A percentile compares a stretch with the other conserved stretches of the same genome.
phyloP scores from a whole-genome alignment of 2,329 filamentous ascomycete genomes.

The Hirsutella rhossiliensis region DNA sequence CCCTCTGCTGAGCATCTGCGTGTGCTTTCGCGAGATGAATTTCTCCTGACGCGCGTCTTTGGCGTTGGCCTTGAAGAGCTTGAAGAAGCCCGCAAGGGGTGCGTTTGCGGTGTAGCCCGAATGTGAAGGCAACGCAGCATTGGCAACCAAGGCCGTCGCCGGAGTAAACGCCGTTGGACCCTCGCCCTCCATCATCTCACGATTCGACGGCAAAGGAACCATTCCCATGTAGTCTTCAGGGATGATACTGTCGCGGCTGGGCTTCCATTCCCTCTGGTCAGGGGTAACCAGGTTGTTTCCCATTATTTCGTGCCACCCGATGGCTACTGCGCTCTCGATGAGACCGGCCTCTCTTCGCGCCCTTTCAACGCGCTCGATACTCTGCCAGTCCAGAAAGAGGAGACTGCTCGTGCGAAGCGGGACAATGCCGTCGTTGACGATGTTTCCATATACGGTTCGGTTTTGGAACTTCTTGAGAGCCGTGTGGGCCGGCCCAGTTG shows the following conservation, averaged over 20 bases:
- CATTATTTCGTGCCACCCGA: conserved; percentile 89
- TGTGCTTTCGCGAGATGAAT: conserved; percentile 42
- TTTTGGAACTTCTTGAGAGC: conserved; percentile 82
- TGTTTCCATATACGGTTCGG: conserved; percentile 87
- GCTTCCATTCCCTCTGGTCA: not conserved
- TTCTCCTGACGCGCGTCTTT: conserved; percentile 26
- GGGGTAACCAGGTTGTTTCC: conserved; percentile 41
- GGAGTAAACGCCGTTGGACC: conserved; percentile 16
- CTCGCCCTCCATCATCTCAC: conserved; percentile 57
- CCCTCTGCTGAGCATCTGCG: conserved; percentile 62
- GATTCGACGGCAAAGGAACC: conserved; percentile 58
- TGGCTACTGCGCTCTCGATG: conserved; percentile 83
- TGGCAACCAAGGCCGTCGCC: not conserved
- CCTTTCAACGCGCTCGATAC: conserved; percentile 85
- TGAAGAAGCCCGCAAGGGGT: conserved; percentile 36
- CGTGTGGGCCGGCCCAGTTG: conserved; percentile 83
- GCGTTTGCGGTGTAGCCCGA: not conserved
- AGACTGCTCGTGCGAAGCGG: conserved; percentile 89
- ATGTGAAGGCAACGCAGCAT: not conserved
- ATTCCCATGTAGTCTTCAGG: conserved; percentile 16
- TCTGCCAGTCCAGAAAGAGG: conserved; percentile 92
- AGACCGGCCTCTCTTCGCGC: conserved; percentile 83
- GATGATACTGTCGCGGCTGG: not conserved
- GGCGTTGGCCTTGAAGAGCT: conserved; percentile 55
- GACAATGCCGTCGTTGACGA: conserved; percentile 96